phyloP scores from a whole-genome alignment of 2,329 filamentous ascomycete species.

The Pleochaeta shiraiana region DNA sequence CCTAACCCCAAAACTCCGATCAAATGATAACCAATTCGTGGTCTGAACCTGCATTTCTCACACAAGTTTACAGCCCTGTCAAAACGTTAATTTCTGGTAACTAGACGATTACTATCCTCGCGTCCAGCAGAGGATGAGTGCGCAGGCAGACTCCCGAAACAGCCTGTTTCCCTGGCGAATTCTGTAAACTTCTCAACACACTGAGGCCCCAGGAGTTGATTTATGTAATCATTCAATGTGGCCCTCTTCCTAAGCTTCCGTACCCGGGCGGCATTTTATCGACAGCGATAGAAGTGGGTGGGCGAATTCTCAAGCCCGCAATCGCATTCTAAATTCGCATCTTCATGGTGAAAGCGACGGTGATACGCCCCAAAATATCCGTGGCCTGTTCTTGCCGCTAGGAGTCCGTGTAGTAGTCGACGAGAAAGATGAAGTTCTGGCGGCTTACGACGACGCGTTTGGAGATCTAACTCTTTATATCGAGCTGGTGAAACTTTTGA shows the following conservation, averaged over 20 bases:
- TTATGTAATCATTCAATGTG: background rate
- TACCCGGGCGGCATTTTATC: background rate
- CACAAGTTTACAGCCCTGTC: too few species aligned
- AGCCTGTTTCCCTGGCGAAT: constrained; percentile 1
- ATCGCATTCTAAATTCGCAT: background rate
- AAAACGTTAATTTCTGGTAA: too few species aligned
- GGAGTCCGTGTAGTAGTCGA: background rate
- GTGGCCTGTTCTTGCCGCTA: background rate
- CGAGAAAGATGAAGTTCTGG: background rate
- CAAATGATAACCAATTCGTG: too few species aligned
- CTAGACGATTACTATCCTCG: background rate
- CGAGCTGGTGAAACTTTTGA: background rate
- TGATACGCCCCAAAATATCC: background rate
- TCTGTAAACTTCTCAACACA: background rate
- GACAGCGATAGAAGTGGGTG: background rate
- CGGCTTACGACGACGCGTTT: background rate
- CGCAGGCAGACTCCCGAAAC: background rate
- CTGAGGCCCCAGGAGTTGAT: background rate
- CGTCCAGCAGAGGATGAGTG: background rate
- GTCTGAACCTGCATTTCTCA: too few species aligned
- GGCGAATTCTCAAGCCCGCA: background rate
- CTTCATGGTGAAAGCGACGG: background rate
- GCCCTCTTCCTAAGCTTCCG: background rate
- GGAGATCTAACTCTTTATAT: background rate
- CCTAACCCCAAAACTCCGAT: too few species aligned